Conservation (phyloP, 2,329 filamentous ascomycete genomes). For the Pyrenophora teres region DNA sequence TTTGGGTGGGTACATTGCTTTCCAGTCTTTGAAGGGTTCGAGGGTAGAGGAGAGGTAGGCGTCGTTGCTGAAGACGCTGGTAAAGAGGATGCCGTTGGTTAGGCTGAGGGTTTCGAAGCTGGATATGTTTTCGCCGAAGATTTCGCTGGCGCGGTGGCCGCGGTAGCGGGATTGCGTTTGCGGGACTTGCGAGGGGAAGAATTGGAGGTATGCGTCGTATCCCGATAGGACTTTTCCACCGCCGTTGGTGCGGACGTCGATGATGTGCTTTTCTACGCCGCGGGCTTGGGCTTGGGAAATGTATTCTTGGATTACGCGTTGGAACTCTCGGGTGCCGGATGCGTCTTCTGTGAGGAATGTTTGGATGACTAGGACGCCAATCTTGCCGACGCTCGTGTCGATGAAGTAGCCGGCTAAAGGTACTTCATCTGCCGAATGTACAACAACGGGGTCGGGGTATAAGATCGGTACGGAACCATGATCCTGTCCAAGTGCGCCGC, state of each 20-base stretch:
- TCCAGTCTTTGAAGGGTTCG: conserved; percentile 42
- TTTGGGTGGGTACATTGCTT: conserved; percentile 44
- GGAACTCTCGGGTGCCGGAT: conserved; percentile 40
- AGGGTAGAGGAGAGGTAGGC: conserved; percentile 32
- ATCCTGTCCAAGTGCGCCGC: conserved; percentile 23
- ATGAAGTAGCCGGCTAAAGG: conserved; percentile 55
- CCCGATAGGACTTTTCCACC: conserved; percentile 57
- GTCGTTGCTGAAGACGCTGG: conserved; percentile 44
- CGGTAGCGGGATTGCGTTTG: conserved; percentile 56
- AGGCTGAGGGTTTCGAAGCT: conserved; percentile 17
- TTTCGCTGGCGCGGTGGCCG: conserved; percentile 44
- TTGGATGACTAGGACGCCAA: conserved; percentile 53
- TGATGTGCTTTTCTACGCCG: conserved; percentile 63
- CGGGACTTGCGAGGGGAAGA: conserved; percentile 55
- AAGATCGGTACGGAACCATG: conserved; percentile 28
- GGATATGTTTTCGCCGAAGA: conserved; percentile 33
- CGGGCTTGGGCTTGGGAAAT: conserved; percentile 54
- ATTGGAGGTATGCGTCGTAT: conserved; percentile 57
- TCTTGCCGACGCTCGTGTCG: conserved; percentile 47
- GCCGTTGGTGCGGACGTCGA: conserved; percentile 66
- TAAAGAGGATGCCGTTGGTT: conserved; percentile 31
- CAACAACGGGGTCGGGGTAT: conserved; percentile 48
- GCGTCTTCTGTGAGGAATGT: conserved; percentile 46
- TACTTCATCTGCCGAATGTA: conserved; percentile 37
- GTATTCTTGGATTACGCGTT: conserved; percentile 49